Percentiles rank a stretch among this genome's conserved stretches.
phyloP scores from a whole-genome alignment of 176 grass and related monocot genomes.

The Phragmites australis region DNA sequence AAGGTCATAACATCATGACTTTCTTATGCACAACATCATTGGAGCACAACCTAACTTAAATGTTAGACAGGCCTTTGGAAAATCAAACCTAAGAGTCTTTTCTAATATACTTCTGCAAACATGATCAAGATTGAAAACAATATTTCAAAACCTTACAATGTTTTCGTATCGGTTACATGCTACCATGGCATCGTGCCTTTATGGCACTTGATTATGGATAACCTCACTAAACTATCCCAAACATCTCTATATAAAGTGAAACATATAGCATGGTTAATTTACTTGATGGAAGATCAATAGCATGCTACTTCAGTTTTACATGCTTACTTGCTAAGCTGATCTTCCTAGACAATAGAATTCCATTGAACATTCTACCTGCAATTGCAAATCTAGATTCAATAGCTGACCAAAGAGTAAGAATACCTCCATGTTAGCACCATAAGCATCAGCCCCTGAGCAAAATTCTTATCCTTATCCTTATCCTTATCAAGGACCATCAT shows the following conservation, averaged over 20 bases:
- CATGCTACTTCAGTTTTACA: too few relatives aligned
- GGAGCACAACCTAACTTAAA: not conserved
- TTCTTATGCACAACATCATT: not conserved
- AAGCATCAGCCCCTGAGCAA: constrained; percentile 27
- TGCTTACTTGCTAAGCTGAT: not conserved
- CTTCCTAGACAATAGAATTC: not conserved
- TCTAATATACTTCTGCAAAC: not conserved
- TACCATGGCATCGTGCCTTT: not conserved
- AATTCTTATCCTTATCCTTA: constrained; percentile 34
- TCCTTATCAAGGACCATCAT: constrained; percentile 18
- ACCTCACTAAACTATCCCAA: not conserved
- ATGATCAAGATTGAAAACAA: not conserved
- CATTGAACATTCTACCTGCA: not conserved
- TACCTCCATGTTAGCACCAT: not conserved
- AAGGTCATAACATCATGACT: not conserved
- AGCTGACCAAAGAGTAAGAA: not conserved
- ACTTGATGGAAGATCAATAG: not conserved
- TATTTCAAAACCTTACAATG: not conserved
- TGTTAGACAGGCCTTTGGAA: not conserved
- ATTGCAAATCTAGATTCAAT: not conserved
- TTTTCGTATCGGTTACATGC: not conserved
- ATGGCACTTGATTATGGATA: not conserved
- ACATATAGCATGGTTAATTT: not conserved
- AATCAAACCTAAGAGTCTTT: not conserved
- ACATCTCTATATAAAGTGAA: not conserved